Evolutionary conservation across 495 filamentous ascomycete genomes (phyloP), one percentile per base, ranked within the genome.

Genomic region (Hyaloscypha bicolor): DNA sequence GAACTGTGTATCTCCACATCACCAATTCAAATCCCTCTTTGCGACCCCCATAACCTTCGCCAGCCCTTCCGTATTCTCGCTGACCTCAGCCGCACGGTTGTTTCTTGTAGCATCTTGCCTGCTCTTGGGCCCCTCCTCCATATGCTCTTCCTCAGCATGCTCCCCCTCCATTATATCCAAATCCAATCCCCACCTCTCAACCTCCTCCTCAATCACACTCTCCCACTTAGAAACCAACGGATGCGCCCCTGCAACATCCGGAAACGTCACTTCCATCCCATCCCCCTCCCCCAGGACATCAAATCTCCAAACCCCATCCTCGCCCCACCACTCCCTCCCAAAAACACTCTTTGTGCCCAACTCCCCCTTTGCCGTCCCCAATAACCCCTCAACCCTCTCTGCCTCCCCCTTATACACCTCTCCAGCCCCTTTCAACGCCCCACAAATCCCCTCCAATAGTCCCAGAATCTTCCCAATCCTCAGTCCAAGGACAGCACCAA

Each of bases 401-500:
- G 72, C 69, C 68, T 67, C 74, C 29, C 60, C 73, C 32, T 73
- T 69, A 61, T 64, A 56, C 62, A 72, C 72, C 59, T 73, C 67
- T 11, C 69, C 72, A 32, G 37, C 67, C 6, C 14, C 60, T 19
- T 6, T 21, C 9, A 39, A 55, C 33, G 79, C 52, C 37, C 78
- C 74, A 59, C 74, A 69, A 21, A 94, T 63, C 0, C 90, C 91
- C 73, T 94, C 90, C 22, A 96, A 67, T 9, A 89, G 78, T 0
- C 93, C 93, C 5, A 95, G 75, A 19, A 93, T 73, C 35, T 83
- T 86, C 0, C 93, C 93, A 0, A 87, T 89, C 0, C 83, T 81
- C 71, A 90, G 79, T 2, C 94, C 94, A 33, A 97, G 76, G 31
- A 87, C 83, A 3, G 92, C 93, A 37, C 94, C 95, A 2, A 97